Base-by-base conservation (phyloP, 2,329 filamentous ascomycete genomes). In the Colletotrichum incanum region DNA sequence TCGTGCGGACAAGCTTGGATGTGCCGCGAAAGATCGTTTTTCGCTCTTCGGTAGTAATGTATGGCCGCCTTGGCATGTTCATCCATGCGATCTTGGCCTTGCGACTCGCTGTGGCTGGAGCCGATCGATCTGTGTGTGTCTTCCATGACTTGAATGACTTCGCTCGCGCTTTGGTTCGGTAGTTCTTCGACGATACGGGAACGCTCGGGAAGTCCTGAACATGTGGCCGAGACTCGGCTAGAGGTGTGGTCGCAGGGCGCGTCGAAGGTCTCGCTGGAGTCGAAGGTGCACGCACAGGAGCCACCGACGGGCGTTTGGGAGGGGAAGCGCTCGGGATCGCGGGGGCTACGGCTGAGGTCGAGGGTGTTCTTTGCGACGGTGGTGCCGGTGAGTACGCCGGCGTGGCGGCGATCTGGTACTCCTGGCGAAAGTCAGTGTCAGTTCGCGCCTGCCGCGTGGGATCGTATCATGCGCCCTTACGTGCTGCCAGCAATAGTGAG, bases 61-160 rank as follows among this genome's bases (percentile, higher is more conserved):
- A 82, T 0, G 80, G 80, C 0, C 75, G 77, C 16, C 60, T 64
- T 11, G 43, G 11, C 37, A 72, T 41, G 3, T 71, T 74, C 34
- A 74, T 62, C 70, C 72, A 77, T 11, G 71, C 50, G 26, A 23
- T 16, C 7, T 55, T 39, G 31, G 52, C 68, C 39, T 64, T 50
- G 66, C 2, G 65, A 59, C 23, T 23, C 5, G 68, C 18, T 1
- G 34, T 60, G n/a, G 50, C 49, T 6, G 47, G 37, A 3, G 55
- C 58, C 5, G 43, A 43, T 4, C 39, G 59, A 8, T 50, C 34
- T 1, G 28, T 41, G 11, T 67, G 61, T 11, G 45, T 67, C 37
- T 67, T 69, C 67, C 61, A 66, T 54, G 73, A 75, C 60, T 75
- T 74, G 75, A 75, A 78, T 0, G 74, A 70, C 47, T 65, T 60